A percentile compares a stretch with the other conserved stretches of the same genome.
Evolutionary conservation across 139 green algal species (phyloP).

Genomic region (Closterium sp.): DNA sequence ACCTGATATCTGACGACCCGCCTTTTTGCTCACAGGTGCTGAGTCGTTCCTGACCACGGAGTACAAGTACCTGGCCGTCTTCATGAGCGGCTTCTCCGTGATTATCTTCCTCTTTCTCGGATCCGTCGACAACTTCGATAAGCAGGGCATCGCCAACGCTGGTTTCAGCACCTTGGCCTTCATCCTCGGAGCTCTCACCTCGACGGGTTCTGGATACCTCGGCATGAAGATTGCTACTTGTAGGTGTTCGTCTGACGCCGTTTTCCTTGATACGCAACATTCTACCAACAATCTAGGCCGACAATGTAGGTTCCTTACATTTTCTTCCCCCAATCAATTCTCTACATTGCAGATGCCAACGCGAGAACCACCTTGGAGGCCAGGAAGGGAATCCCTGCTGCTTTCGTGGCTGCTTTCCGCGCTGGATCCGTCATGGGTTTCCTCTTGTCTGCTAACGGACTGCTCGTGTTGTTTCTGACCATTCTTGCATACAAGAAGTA

Average conservation of each 20-base stretch:
- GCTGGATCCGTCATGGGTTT: conserved; percentile 98
- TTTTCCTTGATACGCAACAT: not conserved
- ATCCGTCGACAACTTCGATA: conserved; percentile 46
- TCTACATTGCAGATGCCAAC: conserved; percentile 73
- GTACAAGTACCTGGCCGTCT: conserved; percentile 77
- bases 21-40: not conserved
- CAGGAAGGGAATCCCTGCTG: conserved; percentile 87
- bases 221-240: conserved; percentile 96
- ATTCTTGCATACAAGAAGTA: conserved; percentile 51
- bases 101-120: conserved; percentile 90
- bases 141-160: conserved; percentile 9
- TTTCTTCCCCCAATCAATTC: not conserved
- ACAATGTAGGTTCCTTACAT: not conserved
- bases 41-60: conserved; percentile 91
- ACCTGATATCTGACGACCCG: not conserved
- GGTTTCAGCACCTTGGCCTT: conserved; percentile 89
- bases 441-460: conserved; percentile 63
- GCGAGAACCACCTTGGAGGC: conserved; percentile 88
- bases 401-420: conserved; percentile 95
- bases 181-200: conserved; percentile 84
- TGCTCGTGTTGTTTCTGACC: conserved; percentile 56
- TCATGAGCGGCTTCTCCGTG: conserved; percentile 76
- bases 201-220: conserved; percentile 88
- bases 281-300: not conserved
- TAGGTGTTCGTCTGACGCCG: not conserved